Evolutionary conservation across 2,329 filamentous ascomycete species (phyloP), one percentile per base, ranked within the genome.

Genomic region (Albophoma yamanashiensis): DNA sequence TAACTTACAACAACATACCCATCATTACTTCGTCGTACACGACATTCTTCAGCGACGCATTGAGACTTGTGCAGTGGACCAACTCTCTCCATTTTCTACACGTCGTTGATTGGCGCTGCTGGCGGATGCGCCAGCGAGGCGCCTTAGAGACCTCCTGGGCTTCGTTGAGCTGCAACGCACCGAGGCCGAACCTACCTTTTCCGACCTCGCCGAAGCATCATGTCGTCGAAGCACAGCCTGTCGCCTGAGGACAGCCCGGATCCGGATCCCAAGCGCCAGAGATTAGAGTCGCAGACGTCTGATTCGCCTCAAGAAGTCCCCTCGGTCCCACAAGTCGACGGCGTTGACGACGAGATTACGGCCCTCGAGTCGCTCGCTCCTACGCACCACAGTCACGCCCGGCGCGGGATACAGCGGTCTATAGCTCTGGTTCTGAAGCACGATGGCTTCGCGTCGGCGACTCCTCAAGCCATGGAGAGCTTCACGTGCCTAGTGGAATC

Each of bases 371-470:
- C 66, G 14, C 60, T 62, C 57, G 60, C 64, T 3, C 68, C 69
- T 17, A 73, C 73, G 4, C 66, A 68, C 39, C 72, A 73, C 59
- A 67, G 67, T 38, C 68, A 72, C 61, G 72, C 71, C 8, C 67
- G 73, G 59, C 60, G 62, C 22, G 69, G 79, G 1, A 72, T 88
- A 34, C 77, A 79, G 55, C 79, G 83, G 57, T 80, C 82, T 14
- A 81, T 87, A 60, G 79, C 78, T 0, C 68, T 86, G 60, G 78
- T 78, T 3, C 69, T 87, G 36, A 72, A 80, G 50, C 79, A 85
- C 62, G 79, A 86, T 43, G 85, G 85, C 36, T 88, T 87, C 64
- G 75, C 79, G 38, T 74, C 76, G 34, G 79, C 83, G 17, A 79
- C 75, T 0, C 75, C 77, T 9, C 80, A 84, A 58, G 83, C 84